phyloP scores from a whole-genome alignment of 2,329 filamentous ascomycete species.

The Penicillium thymicola region DNA sequence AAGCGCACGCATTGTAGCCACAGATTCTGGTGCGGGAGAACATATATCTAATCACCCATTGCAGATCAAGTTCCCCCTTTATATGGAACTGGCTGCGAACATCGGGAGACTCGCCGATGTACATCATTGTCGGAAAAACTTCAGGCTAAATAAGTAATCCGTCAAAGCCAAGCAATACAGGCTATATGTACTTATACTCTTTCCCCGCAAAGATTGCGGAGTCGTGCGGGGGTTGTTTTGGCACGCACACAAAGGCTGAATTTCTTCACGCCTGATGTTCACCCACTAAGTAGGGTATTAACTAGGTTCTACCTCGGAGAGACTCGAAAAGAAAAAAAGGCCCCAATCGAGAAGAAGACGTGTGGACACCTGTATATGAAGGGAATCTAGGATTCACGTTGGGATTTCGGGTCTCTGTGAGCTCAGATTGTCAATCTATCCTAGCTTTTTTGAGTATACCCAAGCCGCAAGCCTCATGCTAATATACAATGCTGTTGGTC shows the following conservation, averaged over 20 bases:
- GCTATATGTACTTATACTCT: neutral
- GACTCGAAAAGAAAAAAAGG: neutral
- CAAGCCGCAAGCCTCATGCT: neutral
- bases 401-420: neutral
- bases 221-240: slow-evolving; percentile 7
- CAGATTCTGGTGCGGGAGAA: neutral
- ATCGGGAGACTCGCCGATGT: neutral
- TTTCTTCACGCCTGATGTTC: neutral
- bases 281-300: neutral
- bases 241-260: neutral
- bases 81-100: neutral
- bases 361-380: neutral
- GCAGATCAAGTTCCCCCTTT: slow-evolving; percentile 1
- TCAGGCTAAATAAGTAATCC: slow-evolving; percentile 15
- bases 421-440: neutral
- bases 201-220: slow-evolving; percentile 17
- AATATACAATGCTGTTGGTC: neutral
- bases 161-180: neutral
- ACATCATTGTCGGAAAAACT: slow-evolving; percentile 5
- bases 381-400: neutral
- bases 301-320: neutral
- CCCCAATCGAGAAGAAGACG: neutral
- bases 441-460: neutral
- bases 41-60: neutral
- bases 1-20: slow-evolving; percentile 8